Evolutionary conservation across 139 green algal species (phyloP), one percentile per base, ranked within the genome.

Genomic region (Haematococcus sp.): DNA sequence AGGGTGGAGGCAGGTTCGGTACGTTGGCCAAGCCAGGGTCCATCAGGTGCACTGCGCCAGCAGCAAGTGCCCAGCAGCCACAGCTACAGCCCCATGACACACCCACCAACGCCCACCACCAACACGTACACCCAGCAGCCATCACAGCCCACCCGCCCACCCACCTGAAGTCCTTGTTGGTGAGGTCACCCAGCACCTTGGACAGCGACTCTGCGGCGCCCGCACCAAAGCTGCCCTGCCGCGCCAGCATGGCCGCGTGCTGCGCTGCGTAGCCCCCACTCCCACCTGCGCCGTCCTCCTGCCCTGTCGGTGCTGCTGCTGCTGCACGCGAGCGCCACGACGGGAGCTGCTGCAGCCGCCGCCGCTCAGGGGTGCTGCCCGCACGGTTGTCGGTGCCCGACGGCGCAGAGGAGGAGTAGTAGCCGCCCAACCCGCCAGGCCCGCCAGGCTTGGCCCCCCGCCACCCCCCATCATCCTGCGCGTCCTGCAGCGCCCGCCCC

Each of bases 161-260:
- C 7, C 40, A 49, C 40, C 40, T 46, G 81, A 87, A 91, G 75
- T 89, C 83, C 59, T 88, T 87, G 3, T 60, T 68, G 9, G 51
- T 30, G 28, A 90, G 51, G 25, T 79, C 32, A 34, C 25, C 67
- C 54, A 82, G 63, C 32, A 60, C 72, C 52, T 71, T 74, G 3
- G 63, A 34, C 2, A 86, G 17, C n/a, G 60, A 35, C 49, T 86
- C 80, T 68, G 68, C 20, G 40, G 32, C 3, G 20, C 51, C 49
- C 23, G 31, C 4, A 20, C n/a, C 46, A 5, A 63, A 71, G 22
- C 64, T 40, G n/a, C 27, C 49, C 64, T 40, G 64, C 23, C 16
- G 28, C n/a, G 43, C 30, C 2, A 61, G 55, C 43, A 34, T 33
- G 2, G 9, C 34, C 33, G 25, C 28, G 32, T 56, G 16, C 13